These are phyloP conservation scores for Phyllosticta paracitricarpa DNA, from an alignment of 2,329 filamentous ascomycete species.

Conservation along the genomic window DNA sequence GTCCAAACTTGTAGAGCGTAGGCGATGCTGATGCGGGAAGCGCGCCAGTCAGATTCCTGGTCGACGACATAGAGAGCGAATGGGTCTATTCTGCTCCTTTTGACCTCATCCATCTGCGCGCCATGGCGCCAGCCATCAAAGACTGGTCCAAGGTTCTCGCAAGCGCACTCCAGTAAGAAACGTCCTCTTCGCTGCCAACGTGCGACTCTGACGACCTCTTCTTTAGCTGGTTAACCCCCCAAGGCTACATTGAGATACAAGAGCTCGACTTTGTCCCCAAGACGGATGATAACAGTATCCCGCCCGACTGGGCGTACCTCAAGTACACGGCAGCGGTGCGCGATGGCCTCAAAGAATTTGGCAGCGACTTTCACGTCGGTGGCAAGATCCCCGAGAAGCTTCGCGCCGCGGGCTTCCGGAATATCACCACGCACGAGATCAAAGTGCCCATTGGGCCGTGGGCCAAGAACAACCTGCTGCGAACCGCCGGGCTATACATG, in stretches of 20 bases:
- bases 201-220: background rate
- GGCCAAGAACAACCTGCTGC: conserved; percentile 14
- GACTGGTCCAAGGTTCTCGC: conserved; percentile 40
- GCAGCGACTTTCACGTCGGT: conserved; percentile 1
- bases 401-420: conserved; percentile 32
- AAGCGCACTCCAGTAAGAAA: conserved; percentile 21
- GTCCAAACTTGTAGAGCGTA: background rate
- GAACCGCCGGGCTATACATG: conserved; percentile 20
- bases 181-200: background rate
- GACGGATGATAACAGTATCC: conserved; percentile 35
- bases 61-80: conserved; percentile 36
- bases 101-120: conserved; percentile 38
- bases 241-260: conserved; percentile 41
- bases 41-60: conserved; percentile 35
- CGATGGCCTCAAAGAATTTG: conserved; percentile 1
- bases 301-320: conserved; percentile 1
- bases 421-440: conserved; percentile 27
- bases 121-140: conserved; percentile 45
- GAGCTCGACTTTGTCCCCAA: conserved; percentile 32
- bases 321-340: background rate
- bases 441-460: conserved; percentile 21
- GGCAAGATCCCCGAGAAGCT: conserved; percentile 14
- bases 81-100: conserved; percentile 34
- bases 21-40: background rate
- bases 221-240: conserved; percentile 28